These are phyloP conservation scores for Dillenia suffruticosa DNA, from an alignment of 164 flowering plant genomes.

Conservation along the genomic window DNA sequence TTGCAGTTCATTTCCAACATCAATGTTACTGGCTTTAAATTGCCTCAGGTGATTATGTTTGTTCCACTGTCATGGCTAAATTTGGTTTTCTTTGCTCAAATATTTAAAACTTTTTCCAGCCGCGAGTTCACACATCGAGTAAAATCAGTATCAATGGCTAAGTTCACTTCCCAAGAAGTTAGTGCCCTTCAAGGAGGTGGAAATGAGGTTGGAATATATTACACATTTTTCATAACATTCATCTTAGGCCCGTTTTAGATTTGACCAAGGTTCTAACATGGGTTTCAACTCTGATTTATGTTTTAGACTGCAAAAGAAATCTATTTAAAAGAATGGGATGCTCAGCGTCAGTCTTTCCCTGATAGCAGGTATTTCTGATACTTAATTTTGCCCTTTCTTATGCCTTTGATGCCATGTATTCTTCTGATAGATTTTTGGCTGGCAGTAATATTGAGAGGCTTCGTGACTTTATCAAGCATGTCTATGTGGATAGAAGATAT, in stretches of 20 bases:
- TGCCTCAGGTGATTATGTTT: no score
- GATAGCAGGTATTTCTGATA: constrained; percentile 61
- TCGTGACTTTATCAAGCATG: constrained; percentile 89
- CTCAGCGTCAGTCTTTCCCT: constrained; percentile 71
- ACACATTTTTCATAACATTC: neutral
- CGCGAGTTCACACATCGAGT: constrained; percentile 99
- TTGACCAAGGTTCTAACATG: no score
- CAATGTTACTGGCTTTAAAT: no score
- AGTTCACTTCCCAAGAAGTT: constrained; percentile 91
- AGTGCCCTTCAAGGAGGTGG: constrained; percentile 90
- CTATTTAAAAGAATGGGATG: constrained; percentile 84
- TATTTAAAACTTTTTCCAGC: constrained; percentile 28
- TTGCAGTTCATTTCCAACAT: no score
- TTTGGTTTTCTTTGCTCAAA: no score
- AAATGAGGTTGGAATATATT: constrained; percentile 58
- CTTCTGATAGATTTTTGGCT: constrained; percentile 22
- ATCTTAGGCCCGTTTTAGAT: no score
- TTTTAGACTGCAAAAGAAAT: constrained; percentile 78
- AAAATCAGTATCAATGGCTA: constrained; percentile 97
- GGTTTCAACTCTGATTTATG: neutral
- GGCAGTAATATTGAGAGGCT: constrained; percentile 83
- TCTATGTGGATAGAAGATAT: constrained; percentile 87
- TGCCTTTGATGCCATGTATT: neutral
- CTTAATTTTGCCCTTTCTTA: neutral
- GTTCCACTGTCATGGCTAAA: no score